phyloP scores from a whole-genome alignment of 768 basidiomycete species.

The Mycena floridula region DNA sequence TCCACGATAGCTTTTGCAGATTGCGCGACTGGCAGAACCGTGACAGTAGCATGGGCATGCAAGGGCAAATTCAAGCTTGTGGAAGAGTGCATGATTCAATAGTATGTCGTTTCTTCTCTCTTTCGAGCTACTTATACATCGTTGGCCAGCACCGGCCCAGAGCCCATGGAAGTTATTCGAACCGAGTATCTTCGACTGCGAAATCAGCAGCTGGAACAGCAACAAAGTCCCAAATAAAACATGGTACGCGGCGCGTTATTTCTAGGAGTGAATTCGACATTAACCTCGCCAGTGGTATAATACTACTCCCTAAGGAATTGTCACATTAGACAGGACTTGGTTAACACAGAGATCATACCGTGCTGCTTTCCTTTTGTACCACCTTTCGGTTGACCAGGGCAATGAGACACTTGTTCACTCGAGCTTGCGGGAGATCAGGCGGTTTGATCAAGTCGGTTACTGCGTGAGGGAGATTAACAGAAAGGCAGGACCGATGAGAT shows the following conservation, averaged over 20 bases:
- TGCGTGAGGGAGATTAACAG: conserved; percentile 20
- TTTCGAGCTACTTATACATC: conserved; percentile 1
- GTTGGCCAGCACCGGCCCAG: conserved; percentile 55
- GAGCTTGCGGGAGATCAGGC: conserved; percentile 82
- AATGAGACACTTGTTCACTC: conserved; percentile 91
- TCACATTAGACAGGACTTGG: not conserved
- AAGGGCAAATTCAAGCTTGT: conserved; percentile 59
- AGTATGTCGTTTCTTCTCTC: conserved; percentile 39
- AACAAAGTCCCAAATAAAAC: no score
- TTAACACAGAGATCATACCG: conserved; percentile 30
- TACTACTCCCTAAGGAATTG: conserved; percentile 47
- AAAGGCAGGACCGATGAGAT: not conserved
- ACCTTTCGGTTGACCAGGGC: conserved; percentile 85
- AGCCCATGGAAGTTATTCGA: conserved; percentile 67
- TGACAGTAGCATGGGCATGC: conserved; percentile 86
- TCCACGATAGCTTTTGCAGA: conserved; percentile 68
- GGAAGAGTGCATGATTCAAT: conserved; percentile 75
- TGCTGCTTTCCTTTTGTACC: conserved; percentile 66
- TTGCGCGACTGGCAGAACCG: conserved; percentile 74
- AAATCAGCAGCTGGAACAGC: conserved; percentile 24
- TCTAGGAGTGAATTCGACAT: no score
- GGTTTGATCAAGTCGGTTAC: conserved; percentile 73
- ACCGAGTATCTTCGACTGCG: conserved; percentile 70
- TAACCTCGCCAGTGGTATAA: conserved; percentile 70
- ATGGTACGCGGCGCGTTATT: no score